Percentiles rank a stretch among this genome's conserved stretches.
phyloP scores from a whole-genome alignment of 1,139 yeast species.

The Arxiozyma slooffiae region DNA sequence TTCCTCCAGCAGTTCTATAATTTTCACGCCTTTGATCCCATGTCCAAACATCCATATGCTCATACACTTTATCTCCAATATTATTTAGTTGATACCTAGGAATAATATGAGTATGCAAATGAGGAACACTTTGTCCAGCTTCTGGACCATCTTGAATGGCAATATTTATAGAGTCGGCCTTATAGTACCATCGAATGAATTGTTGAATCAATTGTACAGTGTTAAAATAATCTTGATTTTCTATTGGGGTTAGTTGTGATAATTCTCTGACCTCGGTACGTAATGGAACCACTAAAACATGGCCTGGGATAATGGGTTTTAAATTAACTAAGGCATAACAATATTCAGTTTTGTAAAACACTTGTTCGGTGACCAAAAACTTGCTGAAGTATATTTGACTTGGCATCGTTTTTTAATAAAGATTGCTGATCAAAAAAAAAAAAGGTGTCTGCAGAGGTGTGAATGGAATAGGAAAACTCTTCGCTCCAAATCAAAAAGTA shows the following conservation, averaged over 20 bases:
- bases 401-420: constrained; percentile 9
- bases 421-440: no score
- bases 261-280: constrained; percentile 51
- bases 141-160: constrained; percentile 95
- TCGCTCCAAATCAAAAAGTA: background rate
- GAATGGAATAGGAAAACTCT: no score
- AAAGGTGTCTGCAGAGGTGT: background rate
- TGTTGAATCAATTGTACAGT: constrained; percentile 64
- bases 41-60: constrained; percentile 46
- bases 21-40: constrained; percentile 27
- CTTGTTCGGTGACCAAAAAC: constrained; percentile 29
- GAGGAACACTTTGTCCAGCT: constrained; percentile 92
- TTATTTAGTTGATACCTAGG: constrained; percentile 64
- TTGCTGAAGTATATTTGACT: constrained; percentile 25
- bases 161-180: constrained; percentile 74
- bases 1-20: constrained; percentile 19
- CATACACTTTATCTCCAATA: constrained; percentile 64
- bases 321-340: constrained; percentile 80
- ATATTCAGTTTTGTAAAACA: constrained; percentile 37
- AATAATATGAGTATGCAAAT: constrained; percentile 83
- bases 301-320: constrained; percentile 88
- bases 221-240: constrained; percentile 65
- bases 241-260: constrained; percentile 59
- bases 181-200: constrained; percentile 53
- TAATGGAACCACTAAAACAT: constrained; percentile 73